These are phyloP conservation scores for Didymella pinodella DNA, from an alignment of 2,329 filamentous ascomycete species.

Conservation along the genomic window DNA sequence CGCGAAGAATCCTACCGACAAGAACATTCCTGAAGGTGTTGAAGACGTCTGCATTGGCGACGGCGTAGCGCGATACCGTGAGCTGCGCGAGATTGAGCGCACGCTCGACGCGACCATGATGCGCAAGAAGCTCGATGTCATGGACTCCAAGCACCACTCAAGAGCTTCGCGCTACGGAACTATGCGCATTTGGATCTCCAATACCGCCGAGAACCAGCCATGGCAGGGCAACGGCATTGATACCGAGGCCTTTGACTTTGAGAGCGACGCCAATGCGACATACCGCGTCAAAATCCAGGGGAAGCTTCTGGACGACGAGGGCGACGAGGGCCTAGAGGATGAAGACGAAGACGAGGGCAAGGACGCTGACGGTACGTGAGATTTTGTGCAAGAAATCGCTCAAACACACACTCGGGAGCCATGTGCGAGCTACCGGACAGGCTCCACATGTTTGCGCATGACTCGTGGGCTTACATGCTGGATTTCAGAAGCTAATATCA, in stretches of 20 bases:
- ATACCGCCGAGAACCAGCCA: conserved; percentile 91
- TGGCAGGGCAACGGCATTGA: conserved; percentile 81
- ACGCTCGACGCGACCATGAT: conserved; percentile 91
- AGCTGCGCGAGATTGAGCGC: conserved; percentile 85
- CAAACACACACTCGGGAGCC: neutral
- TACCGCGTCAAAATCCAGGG: conserved; percentile 95
- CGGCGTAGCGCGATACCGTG: conserved; percentile 80
- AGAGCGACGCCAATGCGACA: conserved; percentile 75
- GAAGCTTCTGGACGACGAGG: conserved; percentile 69
- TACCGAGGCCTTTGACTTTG: conserved; percentile 82
- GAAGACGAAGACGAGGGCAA: conserved; percentile 51
- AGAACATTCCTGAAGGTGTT: conserved; percentile 89
- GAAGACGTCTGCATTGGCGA: conserved; percentile 81
- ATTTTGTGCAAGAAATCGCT: neutral
- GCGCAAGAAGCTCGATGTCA: conserved; percentile 89
- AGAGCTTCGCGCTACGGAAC: conserved; percentile 82
- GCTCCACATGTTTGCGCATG: neutral
- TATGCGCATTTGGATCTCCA: conserved; percentile 91
- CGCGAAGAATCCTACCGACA: conserved; percentile 91
- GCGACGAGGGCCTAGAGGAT: conserved; percentile 43
- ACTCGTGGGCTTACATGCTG: neutral
- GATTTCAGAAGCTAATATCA: conserved; percentile 12
- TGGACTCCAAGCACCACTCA: conserved; percentile 78
- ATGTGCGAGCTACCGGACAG: neutral
- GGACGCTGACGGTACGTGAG: conserved; percentile 55